Percentiles rank a stretch among this genome's conserved stretches.
phyloP scores from a whole-genome alignment of 1,139 yeast species.

The Scheffersomyces segobiensis region DNA sequence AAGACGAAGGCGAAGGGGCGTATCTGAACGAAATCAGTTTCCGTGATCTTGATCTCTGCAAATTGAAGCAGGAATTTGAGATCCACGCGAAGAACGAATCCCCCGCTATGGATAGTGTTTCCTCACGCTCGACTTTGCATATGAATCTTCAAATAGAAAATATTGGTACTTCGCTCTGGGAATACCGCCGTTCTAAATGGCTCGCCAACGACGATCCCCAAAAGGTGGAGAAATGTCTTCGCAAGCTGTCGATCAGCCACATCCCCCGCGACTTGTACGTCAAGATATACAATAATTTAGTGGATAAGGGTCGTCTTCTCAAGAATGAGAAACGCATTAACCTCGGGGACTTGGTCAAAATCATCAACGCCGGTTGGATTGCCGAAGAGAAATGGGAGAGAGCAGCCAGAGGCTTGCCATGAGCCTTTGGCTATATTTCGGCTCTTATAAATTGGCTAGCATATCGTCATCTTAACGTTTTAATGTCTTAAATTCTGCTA shows the following conservation, averaged over 20 bases:
- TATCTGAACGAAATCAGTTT: conserved; percentile 14
- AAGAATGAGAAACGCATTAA: conserved; percentile 53
- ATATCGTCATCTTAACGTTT: neutral
- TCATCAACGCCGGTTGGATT: conserved; percentile 71
- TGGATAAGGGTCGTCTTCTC: conserved; percentile 57
- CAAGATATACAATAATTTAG: conserved; percentile 56
- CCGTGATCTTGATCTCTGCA: conserved; percentile 28
- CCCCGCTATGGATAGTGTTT: conserved; percentile 1
- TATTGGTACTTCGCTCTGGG: conserved; percentile 60
- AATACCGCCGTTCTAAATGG: conserved; percentile 61
- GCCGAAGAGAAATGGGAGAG: conserved; percentile 65
- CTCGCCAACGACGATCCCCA: conserved; percentile 20
- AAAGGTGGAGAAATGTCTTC: conserved; percentile 18
- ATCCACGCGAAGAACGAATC: neutral
- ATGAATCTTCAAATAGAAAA: conserved; percentile 3
- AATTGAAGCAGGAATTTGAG: conserved; percentile 29
- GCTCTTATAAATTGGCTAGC: neutral
- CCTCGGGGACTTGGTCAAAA: conserved; percentile 56
- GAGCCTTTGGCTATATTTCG: conserved; percentile 1
- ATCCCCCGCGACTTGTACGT: conserved; percentile 52
- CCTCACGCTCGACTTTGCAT: conserved; percentile 11
- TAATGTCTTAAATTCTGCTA: neutral
- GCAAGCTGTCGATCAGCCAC: conserved; percentile 32
- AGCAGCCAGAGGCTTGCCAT: conserved; percentile 49
- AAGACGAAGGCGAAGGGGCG: conserved; percentile 7